These are phyloP conservation scores for Vigna radiata DNA, from an alignment of 306 rosid species.

Conservation along the genomic window DNA sequence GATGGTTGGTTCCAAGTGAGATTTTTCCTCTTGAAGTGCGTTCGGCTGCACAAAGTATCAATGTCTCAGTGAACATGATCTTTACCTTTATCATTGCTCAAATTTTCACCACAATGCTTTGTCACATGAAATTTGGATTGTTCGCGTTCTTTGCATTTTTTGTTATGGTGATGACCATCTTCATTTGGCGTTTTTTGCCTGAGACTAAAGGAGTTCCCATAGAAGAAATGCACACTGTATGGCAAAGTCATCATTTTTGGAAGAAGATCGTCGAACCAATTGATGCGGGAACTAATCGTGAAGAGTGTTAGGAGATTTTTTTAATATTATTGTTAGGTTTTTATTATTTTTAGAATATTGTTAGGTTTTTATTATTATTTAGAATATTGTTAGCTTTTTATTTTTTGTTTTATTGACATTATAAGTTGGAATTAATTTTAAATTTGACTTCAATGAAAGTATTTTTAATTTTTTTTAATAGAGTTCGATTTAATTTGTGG, in stretches of 20 bases:
- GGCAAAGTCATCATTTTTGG: background rate
- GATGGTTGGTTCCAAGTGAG: conserved; percentile 23
- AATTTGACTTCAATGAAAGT: too few relatives aligned
- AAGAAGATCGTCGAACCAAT: background rate
- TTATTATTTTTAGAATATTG: too few relatives aligned
- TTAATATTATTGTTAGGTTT: too few relatives aligned
- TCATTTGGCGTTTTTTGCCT: background rate
- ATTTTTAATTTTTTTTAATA: too few relatives aligned
- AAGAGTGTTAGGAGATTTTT: background rate
- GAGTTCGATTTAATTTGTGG: too few relatives aligned
- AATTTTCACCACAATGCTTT: background rate
- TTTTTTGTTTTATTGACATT: too few relatives aligned
- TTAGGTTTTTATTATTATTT: too few relatives aligned
- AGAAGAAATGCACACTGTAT: background rate
- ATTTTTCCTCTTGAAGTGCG: background rate
- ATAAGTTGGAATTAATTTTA: too few relatives aligned
- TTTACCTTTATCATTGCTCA: conserved; percentile 15
- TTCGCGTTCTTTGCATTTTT: background rate
- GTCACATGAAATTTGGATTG: conserved; percentile 7
- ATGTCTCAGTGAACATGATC: background rate
- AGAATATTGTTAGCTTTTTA: too few relatives aligned
- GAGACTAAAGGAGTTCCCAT: background rate
- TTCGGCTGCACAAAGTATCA: background rate
- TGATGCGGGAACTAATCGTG: accelerated
- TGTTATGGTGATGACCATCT: background rate